A percentile compares a stretch with the other conserved stretches of the same genome.
Evolutionary conservation across 192 early-diverging fungal genomes (phyloP).

Genomic region (Coemansia sp.): DNA sequence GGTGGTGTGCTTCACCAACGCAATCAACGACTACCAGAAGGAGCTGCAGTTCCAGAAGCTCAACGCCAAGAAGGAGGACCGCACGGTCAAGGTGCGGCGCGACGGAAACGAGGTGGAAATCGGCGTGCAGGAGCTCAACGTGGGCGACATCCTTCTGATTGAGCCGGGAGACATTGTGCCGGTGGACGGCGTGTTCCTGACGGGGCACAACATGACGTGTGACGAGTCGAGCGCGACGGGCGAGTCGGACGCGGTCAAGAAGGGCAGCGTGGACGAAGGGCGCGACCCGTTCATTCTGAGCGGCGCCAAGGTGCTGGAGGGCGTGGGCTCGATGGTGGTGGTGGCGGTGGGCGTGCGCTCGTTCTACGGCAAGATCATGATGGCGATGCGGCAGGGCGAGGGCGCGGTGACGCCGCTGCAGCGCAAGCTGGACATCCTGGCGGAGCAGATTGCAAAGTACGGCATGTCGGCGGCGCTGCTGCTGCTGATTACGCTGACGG

Average conservation of each 20-base stretch:
- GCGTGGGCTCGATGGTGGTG: conserved; percentile 78
- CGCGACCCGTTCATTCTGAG: conserved; percentile 80
- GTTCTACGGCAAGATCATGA: conserved; percentile 87
- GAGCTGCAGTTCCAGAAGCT: conserved; percentile 84
- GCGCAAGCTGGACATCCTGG: conserved; percentile 81
- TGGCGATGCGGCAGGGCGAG: conserved; percentile 67
- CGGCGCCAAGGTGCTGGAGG: conserved; percentile 88
- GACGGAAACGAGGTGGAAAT: conserved; percentile 71
- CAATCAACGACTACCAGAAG: conserved; percentile 89
- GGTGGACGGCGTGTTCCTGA: conserved; percentile 84
- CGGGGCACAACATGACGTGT: conserved; percentile 72
- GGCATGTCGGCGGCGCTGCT: conserved; percentile 77
- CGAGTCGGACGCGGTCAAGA: conserved; percentile 82
- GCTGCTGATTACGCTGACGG: conserved; percentile 71
- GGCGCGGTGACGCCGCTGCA: conserved; percentile 83
- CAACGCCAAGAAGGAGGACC: conserved; percentile 82
- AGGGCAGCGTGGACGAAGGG: conserved; percentile 53
- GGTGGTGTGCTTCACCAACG: conserved; percentile 85
- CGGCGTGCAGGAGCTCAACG: conserved; percentile 74
- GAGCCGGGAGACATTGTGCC: conserved; percentile 92
- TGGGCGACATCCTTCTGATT: conserved; percentile 84
- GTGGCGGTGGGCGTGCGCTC: conserved; percentile 82
- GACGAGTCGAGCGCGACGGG: conserved; percentile 93
- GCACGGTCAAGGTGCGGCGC: conserved; percentile 69
- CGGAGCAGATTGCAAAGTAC: conserved; percentile 92